phyloP scores from a whole-genome alignment of 2,329 filamentous ascomycete species.

The Fusarium nelsonii region DNA sequence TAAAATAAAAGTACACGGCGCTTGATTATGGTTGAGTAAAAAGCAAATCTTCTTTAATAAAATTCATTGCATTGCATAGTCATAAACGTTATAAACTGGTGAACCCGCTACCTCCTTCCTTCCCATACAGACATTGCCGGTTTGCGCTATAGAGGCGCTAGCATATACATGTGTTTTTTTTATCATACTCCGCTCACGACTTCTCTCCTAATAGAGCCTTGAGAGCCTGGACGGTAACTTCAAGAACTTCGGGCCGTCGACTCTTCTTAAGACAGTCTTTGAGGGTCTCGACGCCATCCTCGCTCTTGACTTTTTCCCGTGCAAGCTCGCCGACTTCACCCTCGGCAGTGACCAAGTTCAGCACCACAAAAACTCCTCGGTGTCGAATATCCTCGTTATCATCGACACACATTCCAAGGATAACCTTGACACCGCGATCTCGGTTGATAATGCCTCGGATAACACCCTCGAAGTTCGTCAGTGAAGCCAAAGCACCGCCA shows the following conservation, averaged over 20 bases:
- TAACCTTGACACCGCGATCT: slow-evolving; percentile 77
- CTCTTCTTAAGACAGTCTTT: slow-evolving; percentile 78
- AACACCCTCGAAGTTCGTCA: slow-evolving; percentile 82
- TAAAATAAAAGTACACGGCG: slow-evolving; percentile 24
- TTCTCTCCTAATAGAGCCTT: slow-evolving; percentile 70
- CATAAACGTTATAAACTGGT: slow-evolving; percentile 33
- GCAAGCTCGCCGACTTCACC: slow-evolving; percentile 74
- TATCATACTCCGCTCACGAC: slow-evolving; percentile 28
- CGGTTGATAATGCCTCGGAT: slow-evolving; percentile 77
- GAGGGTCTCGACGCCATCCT: slow-evolving; percentile 74
- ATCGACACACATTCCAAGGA: slow-evolving; percentile 85
- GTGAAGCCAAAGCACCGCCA: slow-evolving; percentile 86
- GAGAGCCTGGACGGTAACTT: slow-evolving; percentile 77
- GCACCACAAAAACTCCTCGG: slow-evolving; percentile 79
- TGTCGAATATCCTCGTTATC: slow-evolving; percentile 75
- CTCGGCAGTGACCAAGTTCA: slow-evolving; percentile 77
- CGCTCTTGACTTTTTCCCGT: slow-evolving; percentile 69
- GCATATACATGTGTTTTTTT: slow-evolving; percentile 9
- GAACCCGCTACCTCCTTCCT: slow-evolving; percentile 29
- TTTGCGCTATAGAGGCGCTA: slow-evolving; percentile 9
- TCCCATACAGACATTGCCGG: slow-evolving; percentile 8
- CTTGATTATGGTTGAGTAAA: slow-evolving; percentile 18
- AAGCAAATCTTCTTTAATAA: slow-evolving; percentile 17
- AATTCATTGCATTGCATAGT: slow-evolving; percentile 34
- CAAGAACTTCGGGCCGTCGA: slow-evolving; percentile 75